Evolutionary conservation across 78 protist genomes (phyloP).

Genomic region (Kipferlia bialata): DNA sequence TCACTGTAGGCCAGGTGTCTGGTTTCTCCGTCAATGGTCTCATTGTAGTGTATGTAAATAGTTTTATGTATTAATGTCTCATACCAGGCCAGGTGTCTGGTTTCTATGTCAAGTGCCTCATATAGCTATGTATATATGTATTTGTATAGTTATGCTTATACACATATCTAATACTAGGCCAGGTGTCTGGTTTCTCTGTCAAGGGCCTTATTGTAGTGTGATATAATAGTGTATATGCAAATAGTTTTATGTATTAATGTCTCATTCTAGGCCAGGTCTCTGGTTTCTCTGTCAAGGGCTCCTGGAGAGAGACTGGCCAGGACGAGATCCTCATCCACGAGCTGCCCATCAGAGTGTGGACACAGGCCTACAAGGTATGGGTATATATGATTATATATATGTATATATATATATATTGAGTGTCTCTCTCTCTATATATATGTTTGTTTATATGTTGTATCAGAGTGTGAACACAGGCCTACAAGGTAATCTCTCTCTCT

Average conservation of each 20-base stretch:
- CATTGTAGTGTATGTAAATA: neutral
- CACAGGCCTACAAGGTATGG: constrained; percentile 8
- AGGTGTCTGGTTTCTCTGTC: neutral
- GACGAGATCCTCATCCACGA: constrained; percentile 15
- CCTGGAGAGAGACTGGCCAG: neutral
- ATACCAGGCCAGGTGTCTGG: too few relatives aligned
- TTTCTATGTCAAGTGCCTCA: too few relatives aligned
- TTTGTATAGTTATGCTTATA: too few relatives aligned
- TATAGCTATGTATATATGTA: too few relatives aligned
- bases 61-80: too few relatives aligned
- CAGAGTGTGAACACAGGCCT: constrained; percentile 28
- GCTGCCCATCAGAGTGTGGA: constrained; percentile 27
- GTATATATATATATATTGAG: neutral
- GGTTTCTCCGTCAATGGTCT: neutral
- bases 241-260: neutral
- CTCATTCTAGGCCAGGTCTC: too few relatives aligned
- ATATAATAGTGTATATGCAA: neutral
- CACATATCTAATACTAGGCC: neutral
- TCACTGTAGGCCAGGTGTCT: neutral
- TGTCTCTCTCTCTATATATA: too few relatives aligned
- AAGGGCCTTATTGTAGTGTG: neutral
- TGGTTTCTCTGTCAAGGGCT: neutral
- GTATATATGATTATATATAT: too few relatives aligned
- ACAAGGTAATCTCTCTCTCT: too few relatives aligned
- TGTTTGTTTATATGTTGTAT: too few relatives aligned